Evolutionary conservation across 2,329 filamentous ascomycete species (phyloP).

Genomic region (Stromatinia cepivora): DNA sequence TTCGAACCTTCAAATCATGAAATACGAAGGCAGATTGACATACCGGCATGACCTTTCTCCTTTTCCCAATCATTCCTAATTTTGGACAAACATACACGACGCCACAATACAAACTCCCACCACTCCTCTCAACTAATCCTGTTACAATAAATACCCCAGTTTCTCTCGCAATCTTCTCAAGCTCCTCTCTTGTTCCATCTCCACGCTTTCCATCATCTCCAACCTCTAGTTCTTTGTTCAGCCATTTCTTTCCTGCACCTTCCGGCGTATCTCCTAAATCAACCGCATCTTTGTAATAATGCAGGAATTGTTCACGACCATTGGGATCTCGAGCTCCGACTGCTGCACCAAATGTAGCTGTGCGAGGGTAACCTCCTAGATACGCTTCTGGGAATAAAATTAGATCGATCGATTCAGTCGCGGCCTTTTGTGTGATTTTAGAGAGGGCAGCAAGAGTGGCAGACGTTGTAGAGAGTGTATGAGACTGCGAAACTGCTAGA

Average conservation of each 20-base stretch:
- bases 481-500: constrained; percentile 52
- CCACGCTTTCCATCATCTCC: constrained; percentile 53
- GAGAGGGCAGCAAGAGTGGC: constrained; percentile 66
- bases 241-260: constrained; percentile 73
- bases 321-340: constrained; percentile 67
- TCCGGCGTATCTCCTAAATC: constrained; percentile 78
- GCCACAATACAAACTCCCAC: constrained; percentile 80
- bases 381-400: constrained; percentile 91
- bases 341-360: constrained; percentile 71
- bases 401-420: constrained; percentile 57
- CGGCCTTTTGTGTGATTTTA: constrained; percentile 62
- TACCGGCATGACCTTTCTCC: constrained; percentile 88
- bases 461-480: constrained; percentile 49
- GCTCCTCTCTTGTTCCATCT: constrained; percentile 75
- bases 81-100: constrained; percentile 79
- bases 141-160: constrained; percentile 81
- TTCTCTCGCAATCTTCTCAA: constrained; percentile 74
- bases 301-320: constrained; percentile 79
- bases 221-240: constrained; percentile 60
- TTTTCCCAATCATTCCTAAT: constrained; percentile 74
- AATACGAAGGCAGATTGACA: constrained; percentile 38
- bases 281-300: constrained; percentile 75
- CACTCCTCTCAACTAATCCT: constrained; percentile 76
- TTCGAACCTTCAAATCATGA: background rate
- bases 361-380: constrained; percentile 87